Evolutionary conservation across 1,284 basidiomycete species (phyloP).

Genomic region (Trichosporon coremiiforme): DNA sequence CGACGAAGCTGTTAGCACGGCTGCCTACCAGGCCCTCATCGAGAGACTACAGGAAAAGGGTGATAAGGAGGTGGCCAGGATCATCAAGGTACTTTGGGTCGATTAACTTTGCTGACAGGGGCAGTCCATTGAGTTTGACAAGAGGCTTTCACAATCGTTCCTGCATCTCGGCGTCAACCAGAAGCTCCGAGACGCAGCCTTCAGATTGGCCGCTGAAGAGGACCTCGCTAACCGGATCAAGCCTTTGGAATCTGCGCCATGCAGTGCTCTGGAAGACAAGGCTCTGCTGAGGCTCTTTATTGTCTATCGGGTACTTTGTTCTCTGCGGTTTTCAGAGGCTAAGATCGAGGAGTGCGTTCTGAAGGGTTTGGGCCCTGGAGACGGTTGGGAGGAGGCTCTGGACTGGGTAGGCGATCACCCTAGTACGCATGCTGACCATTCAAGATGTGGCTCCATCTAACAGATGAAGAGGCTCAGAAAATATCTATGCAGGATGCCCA

Average conservation of each 20-base stretch:
- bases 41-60: constrained; percentile 84
- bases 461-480: constrained; percentile 64
- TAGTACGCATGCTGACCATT: constrained; percentile 15
- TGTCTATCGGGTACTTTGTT: constrained; percentile 78
- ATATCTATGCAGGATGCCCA: not conserved
- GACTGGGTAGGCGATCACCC: constrained; percentile 71
- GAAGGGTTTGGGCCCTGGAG: constrained; percentile 52
- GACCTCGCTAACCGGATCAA: constrained; percentile 40
- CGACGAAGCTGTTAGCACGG: constrained; percentile 39
- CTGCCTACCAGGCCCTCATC: constrained; percentile 59
- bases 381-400: constrained; percentile 88
- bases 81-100: constrained; percentile 60
- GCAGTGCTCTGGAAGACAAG: constrained; percentile 65
- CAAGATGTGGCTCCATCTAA: constrained; percentile 71
- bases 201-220: constrained; percentile 53
- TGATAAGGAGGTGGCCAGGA: constrained; percentile 81
- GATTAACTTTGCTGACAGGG: not conserved
- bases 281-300: constrained; percentile 70
- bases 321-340: constrained; percentile 75
- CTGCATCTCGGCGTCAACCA: constrained; percentile 69
- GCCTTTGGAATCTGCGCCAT: not conserved
- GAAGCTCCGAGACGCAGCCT: constrained; percentile 63
- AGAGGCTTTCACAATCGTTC: constrained; percentile 70
- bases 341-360: constrained; percentile 59
- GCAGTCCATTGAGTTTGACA: constrained; percentile 81